Percentiles rank a stretch among this genome's conserved stretches.
Conservation (phyloP, 2,329 filamentous ascomycete genomes). For the Diaporthe citrichinensis region DNA sequence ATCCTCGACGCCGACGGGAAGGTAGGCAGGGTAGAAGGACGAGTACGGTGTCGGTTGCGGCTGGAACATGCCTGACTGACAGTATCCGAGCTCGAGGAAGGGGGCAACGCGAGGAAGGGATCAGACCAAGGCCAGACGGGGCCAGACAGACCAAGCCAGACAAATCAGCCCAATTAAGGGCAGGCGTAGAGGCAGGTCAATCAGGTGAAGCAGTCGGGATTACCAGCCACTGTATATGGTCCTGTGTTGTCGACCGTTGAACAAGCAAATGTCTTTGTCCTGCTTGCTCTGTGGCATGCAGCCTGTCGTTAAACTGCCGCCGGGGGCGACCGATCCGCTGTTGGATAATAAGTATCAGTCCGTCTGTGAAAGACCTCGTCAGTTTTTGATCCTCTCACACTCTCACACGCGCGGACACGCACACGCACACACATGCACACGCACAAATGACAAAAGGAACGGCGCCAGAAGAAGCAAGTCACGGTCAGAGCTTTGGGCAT, state of each 20-base stretch:
- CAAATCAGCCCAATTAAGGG: conserved; percentile 13
- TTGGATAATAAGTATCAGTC: conserved; percentile 6
- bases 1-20: conserved; percentile 50
- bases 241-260: conserved; percentile 13
- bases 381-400: conserved; percentile 22
- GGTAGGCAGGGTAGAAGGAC: conserved; percentile 47
- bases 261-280: conserved; percentile 27
- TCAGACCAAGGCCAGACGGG: not conserved
- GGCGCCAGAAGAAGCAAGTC: not conserved
- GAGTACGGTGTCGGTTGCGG: conserved; percentile 65
- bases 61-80: conserved; percentile 65
- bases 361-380: conserved; percentile 25
- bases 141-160: conserved; percentile 10
- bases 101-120: not conserved
- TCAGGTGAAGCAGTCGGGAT: not conserved
- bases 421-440: not conserved
- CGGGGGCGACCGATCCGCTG: conserved; percentile 21
- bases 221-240: conserved; percentile 1
- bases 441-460: not conserved
- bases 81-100: not conserved
- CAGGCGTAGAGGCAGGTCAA: not conserved
- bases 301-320: conserved; percentile 14
- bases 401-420: conserved; percentile 9
- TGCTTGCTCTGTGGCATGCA: conserved; percentile 12
- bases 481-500: not conserved